phyloP scores from a whole-genome alignment of 2,329 filamentous ascomycete species.

The Cladorrhinum sp. region DNA sequence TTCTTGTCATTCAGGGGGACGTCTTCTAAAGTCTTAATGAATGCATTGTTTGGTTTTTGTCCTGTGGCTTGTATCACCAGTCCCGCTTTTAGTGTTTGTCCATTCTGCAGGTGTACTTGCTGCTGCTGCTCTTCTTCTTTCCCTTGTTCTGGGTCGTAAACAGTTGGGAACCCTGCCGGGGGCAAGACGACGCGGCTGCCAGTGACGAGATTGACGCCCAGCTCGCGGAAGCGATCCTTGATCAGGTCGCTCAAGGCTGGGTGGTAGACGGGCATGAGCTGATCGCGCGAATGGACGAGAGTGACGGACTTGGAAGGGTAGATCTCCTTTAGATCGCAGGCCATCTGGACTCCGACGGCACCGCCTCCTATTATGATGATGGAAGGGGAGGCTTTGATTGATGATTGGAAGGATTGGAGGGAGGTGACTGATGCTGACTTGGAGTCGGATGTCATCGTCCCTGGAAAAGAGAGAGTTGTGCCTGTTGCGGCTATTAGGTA shows the following conservation, averaged over 20 bases:
- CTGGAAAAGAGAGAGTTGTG: constrained; percentile 35
- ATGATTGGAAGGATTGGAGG: constrained; percentile 35
- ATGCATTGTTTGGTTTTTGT: constrained; percentile 45
- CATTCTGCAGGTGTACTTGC: constrained; percentile 34
- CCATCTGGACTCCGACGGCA: constrained; percentile 50
- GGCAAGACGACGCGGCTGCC: constrained; percentile 32
- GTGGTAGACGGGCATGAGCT: constrained; percentile 45
- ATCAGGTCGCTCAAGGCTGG: constrained; percentile 38
- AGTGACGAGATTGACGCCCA: constrained; percentile 37
- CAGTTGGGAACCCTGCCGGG: constrained; percentile 24
- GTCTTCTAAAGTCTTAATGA: constrained; percentile 32
- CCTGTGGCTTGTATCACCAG: constrained; percentile 47
- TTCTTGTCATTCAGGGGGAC: constrained; percentile 31
- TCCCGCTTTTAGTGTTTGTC: constrained; percentile 36
- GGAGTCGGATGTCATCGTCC: constrained; percentile 35
- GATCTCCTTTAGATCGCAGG: constrained; percentile 45
- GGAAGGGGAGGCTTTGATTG: constrained; percentile 31
- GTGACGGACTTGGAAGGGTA: constrained; percentile 46
- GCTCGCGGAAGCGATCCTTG: constrained; percentile 34
- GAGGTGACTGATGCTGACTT: constrained; percentile 35
- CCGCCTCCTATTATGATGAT: constrained; percentile 43
- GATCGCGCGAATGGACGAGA: constrained; percentile 45
- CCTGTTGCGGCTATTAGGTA: constrained; percentile 47
- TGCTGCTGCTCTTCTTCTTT: constrained; percentile 11
- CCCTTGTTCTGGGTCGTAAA: background rate